Evolutionary conservation across 352 stramenopile genomes (phyloP).

Genomic region (Globisporangium polare): DNA sequence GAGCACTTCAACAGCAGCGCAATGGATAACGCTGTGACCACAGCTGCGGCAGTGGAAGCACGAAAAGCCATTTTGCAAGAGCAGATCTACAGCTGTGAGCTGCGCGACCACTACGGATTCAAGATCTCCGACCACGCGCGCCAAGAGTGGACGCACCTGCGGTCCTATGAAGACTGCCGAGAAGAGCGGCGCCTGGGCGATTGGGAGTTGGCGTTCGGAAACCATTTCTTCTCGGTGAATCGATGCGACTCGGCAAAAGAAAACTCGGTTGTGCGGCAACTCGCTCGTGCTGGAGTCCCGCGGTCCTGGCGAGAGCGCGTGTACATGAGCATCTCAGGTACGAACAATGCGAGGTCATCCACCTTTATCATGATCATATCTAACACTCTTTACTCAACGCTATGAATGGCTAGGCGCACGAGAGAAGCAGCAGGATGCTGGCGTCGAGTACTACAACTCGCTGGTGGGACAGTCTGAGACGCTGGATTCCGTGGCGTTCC

Average conservation of each 20-base stretch:
- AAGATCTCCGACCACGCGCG: constrained; percentile 35
- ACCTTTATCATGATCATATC: neutral
- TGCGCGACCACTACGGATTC: constrained; percentile 68
- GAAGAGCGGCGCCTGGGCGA: constrained; percentile 62
- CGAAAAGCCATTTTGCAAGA: constrained; percentile 39
- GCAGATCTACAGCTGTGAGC: constrained; percentile 24
- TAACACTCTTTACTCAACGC: neutral
- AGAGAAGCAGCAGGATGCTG: constrained; percentile 53
- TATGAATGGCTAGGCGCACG: constrained; percentile 21
- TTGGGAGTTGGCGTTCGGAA: constrained; percentile 51
- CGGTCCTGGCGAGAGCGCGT: constrained; percentile 58
- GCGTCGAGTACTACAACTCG: constrained; percentile 41
- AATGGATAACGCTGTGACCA: constrained; percentile 7
- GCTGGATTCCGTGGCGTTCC: constrained; percentile 56
- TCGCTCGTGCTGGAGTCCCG: constrained; percentile 52
- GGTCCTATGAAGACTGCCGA: constrained; percentile 70
- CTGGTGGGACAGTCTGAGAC: constrained; percentile 41
- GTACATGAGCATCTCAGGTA: constrained; percentile 69
- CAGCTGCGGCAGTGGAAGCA: neutral
- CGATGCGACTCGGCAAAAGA: constrained; percentile 9
- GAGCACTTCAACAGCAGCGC: constrained; percentile 14
- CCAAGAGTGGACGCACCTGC: constrained; percentile 55
- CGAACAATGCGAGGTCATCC: neutral
- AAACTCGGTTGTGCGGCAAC: constrained; percentile 25
- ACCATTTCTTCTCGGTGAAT: constrained; percentile 31